Conservation (phyloP, 352 stramenopile genomes). For the Globisporangium alternatum region DNA sequence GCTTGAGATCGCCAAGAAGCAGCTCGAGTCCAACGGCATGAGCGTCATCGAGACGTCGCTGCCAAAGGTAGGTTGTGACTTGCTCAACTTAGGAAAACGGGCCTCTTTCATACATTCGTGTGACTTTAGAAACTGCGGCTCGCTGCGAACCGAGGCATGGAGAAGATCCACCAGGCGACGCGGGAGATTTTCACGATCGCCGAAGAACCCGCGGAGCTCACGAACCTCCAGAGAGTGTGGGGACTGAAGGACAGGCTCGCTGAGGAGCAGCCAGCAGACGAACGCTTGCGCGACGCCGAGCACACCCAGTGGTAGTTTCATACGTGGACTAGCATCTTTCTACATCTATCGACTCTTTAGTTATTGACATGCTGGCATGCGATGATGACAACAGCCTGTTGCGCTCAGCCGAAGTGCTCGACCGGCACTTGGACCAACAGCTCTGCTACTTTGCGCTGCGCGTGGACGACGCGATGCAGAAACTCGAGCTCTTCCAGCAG, state of each 20-base stretch:
- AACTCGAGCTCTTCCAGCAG: slow-evolving; percentile 35
- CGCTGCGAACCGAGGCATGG: slow-evolving; percentile 32
- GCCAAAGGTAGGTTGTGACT: slow-evolving; percentile 26
- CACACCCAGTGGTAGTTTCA: slow-evolving; percentile 7
- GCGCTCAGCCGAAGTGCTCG: slow-evolving; percentile 34
- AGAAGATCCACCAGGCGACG: slow-evolving; percentile 40
- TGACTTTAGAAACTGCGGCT: slow-evolving; percentile 38
- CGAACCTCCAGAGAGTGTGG: slow-evolving; percentile 52
- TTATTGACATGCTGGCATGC: neutral
- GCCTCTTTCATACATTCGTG: neutral
- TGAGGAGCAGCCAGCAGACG: neutral
- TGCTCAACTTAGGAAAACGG: neutral
- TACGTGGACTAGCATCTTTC: neutral
- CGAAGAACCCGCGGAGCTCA: slow-evolving; percentile 42
- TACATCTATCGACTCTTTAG: neutral
- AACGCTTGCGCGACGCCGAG: neutral
- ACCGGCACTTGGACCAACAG: slow-evolving; percentile 41
- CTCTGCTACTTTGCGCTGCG: slow-evolving; percentile 32
- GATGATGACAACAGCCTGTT: slow-evolving; percentile 29
- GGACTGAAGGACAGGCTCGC: slow-evolving; percentile 23
- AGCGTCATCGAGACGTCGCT: slow-evolving; percentile 38
- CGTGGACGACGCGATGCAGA: slow-evolving; percentile 30
- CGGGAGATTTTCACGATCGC: slow-evolving; percentile 30
- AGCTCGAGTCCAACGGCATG: slow-evolving; percentile 51
- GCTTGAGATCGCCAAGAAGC: slow-evolving; percentile 51